These are phyloP conservation scores for Herpotrichia juniperi DNA, from an alignment of 2,329 filamentous ascomycete species.

Conservation along the genomic window DNA sequence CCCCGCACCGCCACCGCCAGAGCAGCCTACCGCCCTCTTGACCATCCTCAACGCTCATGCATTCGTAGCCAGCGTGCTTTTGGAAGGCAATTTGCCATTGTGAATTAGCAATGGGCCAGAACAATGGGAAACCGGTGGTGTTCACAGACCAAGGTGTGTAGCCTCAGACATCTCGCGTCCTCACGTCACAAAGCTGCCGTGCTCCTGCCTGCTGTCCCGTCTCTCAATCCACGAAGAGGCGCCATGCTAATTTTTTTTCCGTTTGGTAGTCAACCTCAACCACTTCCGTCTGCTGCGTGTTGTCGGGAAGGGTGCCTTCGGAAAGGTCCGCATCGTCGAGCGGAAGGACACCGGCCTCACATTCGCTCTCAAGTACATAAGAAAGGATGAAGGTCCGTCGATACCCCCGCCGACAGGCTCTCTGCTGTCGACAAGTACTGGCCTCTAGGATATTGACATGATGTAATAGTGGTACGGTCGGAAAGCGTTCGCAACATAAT, in stretches of 20 bases:
- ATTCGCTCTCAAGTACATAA: slow-evolving; percentile 97
- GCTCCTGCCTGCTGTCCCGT: not conserved
- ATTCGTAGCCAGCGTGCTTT: slow-evolving; percentile 23
- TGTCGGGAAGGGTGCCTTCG: slow-evolving; percentile 96
- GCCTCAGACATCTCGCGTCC: not conserved
- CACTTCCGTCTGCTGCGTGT: slow-evolving; percentile 95
- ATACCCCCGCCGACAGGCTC: slow-evolving; percentile 5
- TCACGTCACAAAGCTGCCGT: not conserved
- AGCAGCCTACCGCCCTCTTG: slow-evolving; percentile 2
- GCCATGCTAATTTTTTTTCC: not conserved
- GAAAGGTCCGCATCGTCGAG: slow-evolving; percentile 98
- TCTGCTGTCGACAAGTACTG: slow-evolving; percentile 11
- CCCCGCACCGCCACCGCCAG: slow-evolving; percentile 11
- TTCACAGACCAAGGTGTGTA: slow-evolving; percentile 88
- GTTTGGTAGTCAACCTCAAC: slow-evolving; percentile 81
- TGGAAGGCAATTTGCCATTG: slow-evolving; percentile 30
- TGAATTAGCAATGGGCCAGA: slow-evolving; percentile 79
- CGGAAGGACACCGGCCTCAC: slow-evolving; percentile 92
- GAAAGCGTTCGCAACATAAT: slow-evolving; percentile 99
- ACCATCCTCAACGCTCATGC: slow-evolving; percentile 25
- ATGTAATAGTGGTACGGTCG: slow-evolving; percentile 81
- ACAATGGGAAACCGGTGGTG: slow-evolving; percentile 90
- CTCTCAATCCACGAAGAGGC: slow-evolving; percentile 3
- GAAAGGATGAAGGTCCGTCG: slow-evolving; percentile 90
- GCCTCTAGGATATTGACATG: slow-evolving; percentile 25